Conservation (phyloP, 805 yeast species). For the Metschnikowia corniflorae region DNA sequence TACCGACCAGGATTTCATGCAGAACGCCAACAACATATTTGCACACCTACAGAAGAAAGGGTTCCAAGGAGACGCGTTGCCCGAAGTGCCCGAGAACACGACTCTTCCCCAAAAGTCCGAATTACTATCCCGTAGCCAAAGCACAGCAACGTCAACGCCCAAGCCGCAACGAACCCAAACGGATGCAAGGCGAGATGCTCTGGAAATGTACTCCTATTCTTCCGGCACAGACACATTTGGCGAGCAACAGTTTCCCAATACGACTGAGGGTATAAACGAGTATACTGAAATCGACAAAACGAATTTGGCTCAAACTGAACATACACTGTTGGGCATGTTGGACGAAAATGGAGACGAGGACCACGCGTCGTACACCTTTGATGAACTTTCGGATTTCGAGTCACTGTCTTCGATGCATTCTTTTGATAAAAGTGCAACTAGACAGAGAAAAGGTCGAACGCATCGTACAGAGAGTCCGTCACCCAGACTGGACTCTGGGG, state of each 20-base stretch:
- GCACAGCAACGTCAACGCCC: constrained; percentile 40
- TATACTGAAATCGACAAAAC: constrained; percentile 15
- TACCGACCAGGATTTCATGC: constrained; percentile 34
- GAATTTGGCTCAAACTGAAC: not conserved
- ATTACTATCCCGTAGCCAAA: constrained; percentile 8
- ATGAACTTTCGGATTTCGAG: constrained; percentile 22
- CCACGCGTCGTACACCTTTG: constrained; percentile 29
- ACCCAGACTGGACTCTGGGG: constrained; percentile 5
- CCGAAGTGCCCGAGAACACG: constrained; percentile 3
- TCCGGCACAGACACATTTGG: constrained; percentile 33
- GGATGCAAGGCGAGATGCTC: constrained; percentile 1
- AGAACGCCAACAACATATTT: constrained; percentile 38
- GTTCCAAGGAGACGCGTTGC: constrained; percentile 3
- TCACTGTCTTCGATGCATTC: constrained; percentile 6
- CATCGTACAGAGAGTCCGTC: constrained; percentile 1
- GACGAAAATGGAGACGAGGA: not conserved
- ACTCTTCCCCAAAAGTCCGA: constrained; percentile 7
- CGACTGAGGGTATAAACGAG: constrained; percentile 7
- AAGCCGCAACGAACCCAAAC: constrained; percentile 22
- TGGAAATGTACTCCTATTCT: constrained; percentile 21
- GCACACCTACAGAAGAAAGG: constrained; percentile 38
- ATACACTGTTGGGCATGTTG: not conserved
- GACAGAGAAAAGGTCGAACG: not conserved
- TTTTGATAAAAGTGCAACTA: no score
- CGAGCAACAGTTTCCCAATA: constrained; percentile 11